Base-by-base conservation (phyloP, 1,139 yeast genomes). In the Blastobotrys buckinghamii region DNA sequence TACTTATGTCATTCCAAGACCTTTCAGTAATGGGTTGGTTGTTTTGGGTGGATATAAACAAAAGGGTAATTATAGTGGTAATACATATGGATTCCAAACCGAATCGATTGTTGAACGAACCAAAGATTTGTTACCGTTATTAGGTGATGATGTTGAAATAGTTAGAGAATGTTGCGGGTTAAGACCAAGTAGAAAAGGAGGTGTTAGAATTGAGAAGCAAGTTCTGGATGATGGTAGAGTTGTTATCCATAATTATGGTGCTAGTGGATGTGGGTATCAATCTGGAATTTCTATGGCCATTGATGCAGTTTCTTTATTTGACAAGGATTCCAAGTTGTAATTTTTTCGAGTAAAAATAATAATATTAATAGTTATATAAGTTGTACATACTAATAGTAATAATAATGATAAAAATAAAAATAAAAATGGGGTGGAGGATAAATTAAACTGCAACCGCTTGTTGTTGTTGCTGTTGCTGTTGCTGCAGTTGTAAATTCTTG, bases 251-350 rank as follows among this genome's bases (percentile, higher is more conserved):
- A 81, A 82, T 63, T 82, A 82, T 59, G 94, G 94, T 29, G 87
- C 89, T 8, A 74, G 81, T 39, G 94, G 94, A 0, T 78, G 82
- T 50, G 94, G 94, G 1, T 84, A 78, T 65, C 90, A 82, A 65
- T 76, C 84, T 4, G 88, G 88, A 0, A 71, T 75, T 24, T 88
- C 85, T 1, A 81, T 82, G 83, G 77, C 81, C 2, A 58, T 64
- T 39, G 67, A 66, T 45, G 82, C 80, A 2, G 74, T 78, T 5
- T 52, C 56, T 1, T 54, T 71, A 36, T 34, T 36, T n/a, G 17
- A 46, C 6, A 24, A n/a, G 19, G 47, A 50, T 33, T 26, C 51
- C 17, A 52, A 52, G 45, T 34, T 50, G 39, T 52, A 44, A 39
- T 16, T 33, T 19, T 8, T 6, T 33, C 8, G 12, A 15, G 16